Conservation (phyloP, 2,329 filamentous ascomycete species). For the Trichoderma brevicompactum region DNA sequence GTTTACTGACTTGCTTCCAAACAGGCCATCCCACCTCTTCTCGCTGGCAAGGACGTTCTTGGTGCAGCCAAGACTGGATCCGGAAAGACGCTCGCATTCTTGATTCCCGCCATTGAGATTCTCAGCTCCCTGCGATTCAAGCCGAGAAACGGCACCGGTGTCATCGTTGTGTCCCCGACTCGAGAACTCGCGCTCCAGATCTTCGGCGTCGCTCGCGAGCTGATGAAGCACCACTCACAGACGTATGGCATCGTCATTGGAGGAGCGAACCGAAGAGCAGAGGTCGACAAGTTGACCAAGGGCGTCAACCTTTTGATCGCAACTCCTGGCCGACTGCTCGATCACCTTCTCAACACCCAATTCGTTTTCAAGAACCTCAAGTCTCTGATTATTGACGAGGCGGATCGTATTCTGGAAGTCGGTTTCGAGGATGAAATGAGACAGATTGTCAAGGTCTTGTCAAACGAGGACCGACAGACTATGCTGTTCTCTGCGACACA, state of each 20-base stretch:
- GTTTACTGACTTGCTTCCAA: neutral
- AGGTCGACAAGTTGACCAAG: constrained; percentile 92
- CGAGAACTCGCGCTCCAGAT: constrained; percentile 77
- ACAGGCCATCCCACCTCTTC: constrained; percentile 77
- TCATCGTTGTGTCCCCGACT: constrained; percentile 80
- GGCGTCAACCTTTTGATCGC: constrained; percentile 94
- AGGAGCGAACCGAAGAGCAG: constrained; percentile 85
- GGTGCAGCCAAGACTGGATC: constrained; percentile 96
- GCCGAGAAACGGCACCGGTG: constrained; percentile 89
- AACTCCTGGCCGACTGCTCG: constrained; percentile 87
- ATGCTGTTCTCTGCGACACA: constrained; percentile 99
- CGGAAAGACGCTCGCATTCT: constrained; percentile 92
- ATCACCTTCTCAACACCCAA: constrained; percentile 86
- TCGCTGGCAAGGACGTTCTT: constrained; percentile 89
- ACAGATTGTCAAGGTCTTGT: constrained; percentile 92
- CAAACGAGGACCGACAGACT: constrained; percentile 84
- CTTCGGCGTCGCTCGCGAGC: constrained; percentile 89
- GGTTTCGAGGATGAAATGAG: constrained; percentile 99
- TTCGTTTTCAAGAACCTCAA: constrained; percentile 94
- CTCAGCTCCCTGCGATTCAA: constrained; percentile 89
- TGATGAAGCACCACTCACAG: constrained; percentile 91
- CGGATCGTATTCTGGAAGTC: constrained; percentile 93
- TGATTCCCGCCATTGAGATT: constrained; percentile 95
- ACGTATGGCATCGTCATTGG: constrained; percentile 97
- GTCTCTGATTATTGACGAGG: constrained; percentile 92